A percentile compares a stretch with the other conserved stretches of the same genome.
Conservation (phyloP, 2,329 filamentous ascomycete genomes). For the Colletotrichum neosansevieriae region DNA sequence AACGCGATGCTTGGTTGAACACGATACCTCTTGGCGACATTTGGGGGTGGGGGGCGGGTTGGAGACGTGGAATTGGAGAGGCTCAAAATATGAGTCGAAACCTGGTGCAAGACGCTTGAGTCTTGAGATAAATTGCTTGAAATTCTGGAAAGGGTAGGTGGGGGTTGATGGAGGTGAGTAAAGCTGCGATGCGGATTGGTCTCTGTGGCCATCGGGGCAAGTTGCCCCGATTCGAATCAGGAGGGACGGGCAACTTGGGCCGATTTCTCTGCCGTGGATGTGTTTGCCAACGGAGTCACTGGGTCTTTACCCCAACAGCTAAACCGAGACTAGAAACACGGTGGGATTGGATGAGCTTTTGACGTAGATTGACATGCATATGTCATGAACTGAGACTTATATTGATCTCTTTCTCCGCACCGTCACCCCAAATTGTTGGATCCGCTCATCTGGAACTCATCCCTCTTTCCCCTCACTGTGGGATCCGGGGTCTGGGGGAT, state of each 20-base stretch:
- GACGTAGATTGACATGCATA: neutral
- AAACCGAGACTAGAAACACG: too few relatives aligned
- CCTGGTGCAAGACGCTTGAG: constrained; percentile 7
- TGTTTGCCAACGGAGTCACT: neutral
- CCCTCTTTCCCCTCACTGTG: constrained; percentile 1
- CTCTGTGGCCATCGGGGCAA: neutral
- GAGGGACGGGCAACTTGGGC: neutral
- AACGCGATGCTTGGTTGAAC: neutral
- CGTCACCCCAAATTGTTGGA: neutral
- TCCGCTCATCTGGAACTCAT: constrained; percentile 5
- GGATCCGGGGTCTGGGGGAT: constrained; percentile 1
- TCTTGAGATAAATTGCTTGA: neutral
- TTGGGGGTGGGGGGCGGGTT: constrained; percentile 2
- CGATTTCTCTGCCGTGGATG: neutral
- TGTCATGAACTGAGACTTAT: constrained; percentile 1
- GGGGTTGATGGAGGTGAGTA: neutral
- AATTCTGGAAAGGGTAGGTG: neutral
- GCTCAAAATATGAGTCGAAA: constrained; percentile 13
- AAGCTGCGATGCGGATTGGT: neutral
- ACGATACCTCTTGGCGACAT: neutral
- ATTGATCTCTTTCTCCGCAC: constrained; percentile 19
- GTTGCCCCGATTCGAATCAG: neutral
- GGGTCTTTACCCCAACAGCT: constrained; percentile 16
- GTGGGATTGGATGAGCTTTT: neutral
- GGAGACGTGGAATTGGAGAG: constrained; percentile 26